These are phyloP conservation scores for Fomitopsis palustris DNA, from an alignment of 1,284 basidiomycete genomes.

Conservation along the genomic window DNA sequence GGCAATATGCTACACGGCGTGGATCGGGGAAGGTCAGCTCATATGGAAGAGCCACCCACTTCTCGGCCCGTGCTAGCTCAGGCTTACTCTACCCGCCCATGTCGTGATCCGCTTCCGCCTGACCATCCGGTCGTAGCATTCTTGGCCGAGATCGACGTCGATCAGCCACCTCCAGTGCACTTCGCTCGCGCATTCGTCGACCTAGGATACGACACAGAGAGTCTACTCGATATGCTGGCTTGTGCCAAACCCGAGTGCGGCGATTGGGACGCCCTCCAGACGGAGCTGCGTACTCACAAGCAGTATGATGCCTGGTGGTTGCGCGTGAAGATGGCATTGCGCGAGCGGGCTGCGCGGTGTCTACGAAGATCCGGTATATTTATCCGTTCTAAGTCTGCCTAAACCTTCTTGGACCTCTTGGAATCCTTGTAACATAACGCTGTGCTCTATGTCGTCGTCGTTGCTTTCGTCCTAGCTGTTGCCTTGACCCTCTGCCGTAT, in stretches of 20 bases:
- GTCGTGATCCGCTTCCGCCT: neutral
- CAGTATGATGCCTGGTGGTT: slow-evolving; percentile 2
- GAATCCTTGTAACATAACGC: too few relatives aligned
- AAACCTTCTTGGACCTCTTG: too few relatives aligned
- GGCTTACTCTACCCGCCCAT: neutral
- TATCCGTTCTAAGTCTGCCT: too few relatives aligned
- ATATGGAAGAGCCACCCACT: neutral
- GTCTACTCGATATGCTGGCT: neutral
- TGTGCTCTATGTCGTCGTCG: too few relatives aligned
- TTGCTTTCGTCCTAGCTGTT: too few relatives aligned
- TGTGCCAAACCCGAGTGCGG: neutral
- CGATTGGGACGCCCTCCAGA: slow-evolving; percentile 2
- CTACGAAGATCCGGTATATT: neutral
- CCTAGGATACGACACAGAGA: slow-evolving; percentile 3
- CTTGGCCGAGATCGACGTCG: neutral
- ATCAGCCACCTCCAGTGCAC: neutral
- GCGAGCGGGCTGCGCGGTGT: neutral
- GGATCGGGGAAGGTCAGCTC: neutral
- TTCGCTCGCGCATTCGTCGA: neutral
- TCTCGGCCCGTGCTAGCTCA: neutral
- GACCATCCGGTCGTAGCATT: neutral
- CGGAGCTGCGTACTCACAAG: neutral
- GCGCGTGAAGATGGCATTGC: slow-evolving; percentile 6
- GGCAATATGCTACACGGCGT: too few relatives aligned
- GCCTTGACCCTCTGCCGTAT: too few relatives aligned